phyloP scores from a whole-genome alignment of 805 yeast species.

The Ogataea kodamae region DNA sequence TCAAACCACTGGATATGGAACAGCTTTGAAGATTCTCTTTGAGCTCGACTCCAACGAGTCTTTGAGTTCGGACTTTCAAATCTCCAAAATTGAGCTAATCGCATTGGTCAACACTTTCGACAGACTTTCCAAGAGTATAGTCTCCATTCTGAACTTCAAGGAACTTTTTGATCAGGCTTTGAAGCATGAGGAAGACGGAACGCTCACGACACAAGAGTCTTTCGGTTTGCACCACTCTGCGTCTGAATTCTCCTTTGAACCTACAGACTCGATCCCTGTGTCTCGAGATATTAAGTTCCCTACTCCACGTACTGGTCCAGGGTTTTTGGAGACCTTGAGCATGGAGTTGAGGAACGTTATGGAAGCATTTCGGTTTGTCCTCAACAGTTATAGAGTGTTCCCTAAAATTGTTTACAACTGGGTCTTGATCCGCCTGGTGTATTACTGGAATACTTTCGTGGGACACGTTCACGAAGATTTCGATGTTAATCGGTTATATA shows the following conservation, averaged over 20 bases:
- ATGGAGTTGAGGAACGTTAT: slow-evolving; percentile 49
- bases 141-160: slow-evolving; percentile 70
- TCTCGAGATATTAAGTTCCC: slow-evolving; percentile 27
- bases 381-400: slow-evolving; percentile 61
- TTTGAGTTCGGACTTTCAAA: slow-evolving; percentile 33
- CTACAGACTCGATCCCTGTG: slow-evolving; percentile 7
- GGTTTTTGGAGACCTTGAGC: slow-evolving; percentile 41
- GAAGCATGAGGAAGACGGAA: slow-evolving; percentile 26
- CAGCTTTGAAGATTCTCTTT: slow-evolving; percentile 86
- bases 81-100: slow-evolving; percentile 74
- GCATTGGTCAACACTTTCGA: slow-evolving; percentile 92
- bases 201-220: slow-evolving; percentile 7
- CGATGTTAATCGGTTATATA: slow-evolving; percentile 30
- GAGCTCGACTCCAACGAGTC: slow-evolving; percentile 46
- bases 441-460: slow-evolving; percentile 71
- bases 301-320: slow-evolving; percentile 12
- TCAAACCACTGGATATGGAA: slow-evolving; percentile 96
- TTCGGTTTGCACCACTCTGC: slow-evolving; percentile 17
- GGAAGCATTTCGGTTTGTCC: slow-evolving; percentile 62
- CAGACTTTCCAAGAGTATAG: slow-evolving; percentile 80
- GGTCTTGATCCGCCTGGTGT: slow-evolving; percentile 44
- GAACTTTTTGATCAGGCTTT: slow-evolving; percentile 41
- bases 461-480: slow-evolving; percentile 48
- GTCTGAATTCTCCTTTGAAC: slow-evolving; percentile 52
- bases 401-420: slow-evolving; percentile 60